These are phyloP conservation scores for Colletotrichum melonis DNA, from an alignment of 2,329 filamentous ascomycete species.

Conservation along the genomic window DNA sequence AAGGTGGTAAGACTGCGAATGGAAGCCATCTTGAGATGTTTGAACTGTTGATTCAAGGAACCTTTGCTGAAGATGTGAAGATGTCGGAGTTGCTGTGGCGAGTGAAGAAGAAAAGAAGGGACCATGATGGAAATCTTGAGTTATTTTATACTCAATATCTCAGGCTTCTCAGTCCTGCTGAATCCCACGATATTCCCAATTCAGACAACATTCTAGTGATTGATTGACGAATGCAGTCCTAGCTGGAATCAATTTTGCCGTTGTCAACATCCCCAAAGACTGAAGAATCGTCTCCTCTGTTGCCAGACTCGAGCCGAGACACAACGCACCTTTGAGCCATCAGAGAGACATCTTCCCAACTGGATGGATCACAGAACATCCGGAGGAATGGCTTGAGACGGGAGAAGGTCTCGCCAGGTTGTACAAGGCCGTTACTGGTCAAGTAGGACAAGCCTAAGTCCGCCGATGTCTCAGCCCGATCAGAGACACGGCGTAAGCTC, in stretches of 20 bases:
- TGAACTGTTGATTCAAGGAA: background rate
- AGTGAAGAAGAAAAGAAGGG: background rate
- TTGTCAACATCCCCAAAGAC: background rate
- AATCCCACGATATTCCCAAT: background rate
- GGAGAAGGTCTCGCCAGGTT: conserved; percentile 1
- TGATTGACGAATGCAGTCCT: conserved; percentile 14
- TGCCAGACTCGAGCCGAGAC: background rate
- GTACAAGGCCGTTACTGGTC: conserved; percentile 6
- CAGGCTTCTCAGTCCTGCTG: background rate
- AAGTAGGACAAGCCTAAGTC: background rate
- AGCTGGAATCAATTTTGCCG: background rate
- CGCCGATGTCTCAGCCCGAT: background rate
- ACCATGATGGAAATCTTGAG: background rate
- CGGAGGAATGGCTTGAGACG: conserved; percentile 10
- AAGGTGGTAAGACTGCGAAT: conserved; percentile 9
- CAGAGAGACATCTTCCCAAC: background rate
- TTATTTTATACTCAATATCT: background rate
- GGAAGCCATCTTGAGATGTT: conserved; percentile 15
- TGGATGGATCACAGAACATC: background rate
- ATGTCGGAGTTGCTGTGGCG: background rate
- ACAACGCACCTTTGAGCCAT: background rate
- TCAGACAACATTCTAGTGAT: background rate
- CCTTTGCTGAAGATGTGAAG: background rate
- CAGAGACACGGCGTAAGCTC: background rate
- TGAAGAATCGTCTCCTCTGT: background rate